Conservation (phyloP, 2,329 filamentous ascomycete genomes). For the Arthrobotrys entomopaga region DNA sequence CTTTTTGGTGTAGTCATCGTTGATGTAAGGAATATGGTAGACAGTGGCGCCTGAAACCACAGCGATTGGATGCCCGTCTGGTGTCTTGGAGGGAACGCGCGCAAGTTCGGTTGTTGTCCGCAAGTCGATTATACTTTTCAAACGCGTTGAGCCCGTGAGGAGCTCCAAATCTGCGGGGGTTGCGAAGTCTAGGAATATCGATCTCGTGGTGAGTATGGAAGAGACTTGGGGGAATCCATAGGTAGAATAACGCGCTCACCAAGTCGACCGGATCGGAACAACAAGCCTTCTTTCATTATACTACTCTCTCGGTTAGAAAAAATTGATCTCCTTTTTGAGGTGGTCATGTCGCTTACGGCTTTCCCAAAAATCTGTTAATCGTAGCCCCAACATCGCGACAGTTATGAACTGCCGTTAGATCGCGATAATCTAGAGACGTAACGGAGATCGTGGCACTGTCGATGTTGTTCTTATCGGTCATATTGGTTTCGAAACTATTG, state of each 20-base stretch:
- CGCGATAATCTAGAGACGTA: not conserved
- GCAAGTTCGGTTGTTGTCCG: constrained; percentile 68
- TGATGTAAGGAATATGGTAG: constrained; percentile 33
- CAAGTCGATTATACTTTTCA: constrained; percentile 81
- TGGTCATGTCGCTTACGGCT: constrained; percentile 64
- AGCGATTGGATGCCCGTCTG: constrained; percentile 68
- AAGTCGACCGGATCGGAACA: constrained; percentile 76
- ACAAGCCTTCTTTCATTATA: constrained; percentile 70
- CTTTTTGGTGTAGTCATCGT: constrained; percentile 22
- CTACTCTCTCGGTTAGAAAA: constrained; percentile 57
- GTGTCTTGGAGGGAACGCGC: constrained; percentile 63
- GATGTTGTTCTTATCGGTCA: not conserved
- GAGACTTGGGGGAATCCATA: not conserved
- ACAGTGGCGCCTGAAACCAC: constrained; percentile 61
- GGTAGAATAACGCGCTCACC: constrained; percentile 61
- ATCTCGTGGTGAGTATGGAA: not conserved
- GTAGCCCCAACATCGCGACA: constrained; percentile 79
- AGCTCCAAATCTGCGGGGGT: constrained; percentile 71
- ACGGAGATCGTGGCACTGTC: not conserved
- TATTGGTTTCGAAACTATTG: not conserved
- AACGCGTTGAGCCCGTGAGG: constrained; percentile 70
- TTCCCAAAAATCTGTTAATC: constrained; percentile 70
- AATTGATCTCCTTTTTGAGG: not conserved
- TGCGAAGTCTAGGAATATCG: constrained; percentile 71
- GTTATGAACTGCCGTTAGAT: constrained; percentile 68